phyloP scores from a whole-genome alignment of 306 rosid genomes.

The Neltuma alba region DNA sequence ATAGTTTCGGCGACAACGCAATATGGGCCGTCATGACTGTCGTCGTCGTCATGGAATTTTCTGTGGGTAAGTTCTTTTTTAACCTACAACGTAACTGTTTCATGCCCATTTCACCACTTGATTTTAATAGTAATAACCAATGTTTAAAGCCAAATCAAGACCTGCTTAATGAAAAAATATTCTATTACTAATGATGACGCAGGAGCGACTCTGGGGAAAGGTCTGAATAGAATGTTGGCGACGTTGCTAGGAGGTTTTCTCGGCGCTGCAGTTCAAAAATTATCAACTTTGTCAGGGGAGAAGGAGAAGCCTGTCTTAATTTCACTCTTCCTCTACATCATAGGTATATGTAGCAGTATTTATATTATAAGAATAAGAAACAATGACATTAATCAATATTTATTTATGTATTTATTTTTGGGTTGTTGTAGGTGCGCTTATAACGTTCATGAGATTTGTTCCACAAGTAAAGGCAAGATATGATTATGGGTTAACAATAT shows the following conservation, averaged over 20 bases:
- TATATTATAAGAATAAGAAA: too few species aligned
- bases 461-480: constrained; percentile 56
- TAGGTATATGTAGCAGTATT: background rate
- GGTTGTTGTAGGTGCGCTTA: background rate
- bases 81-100: too few species aligned
- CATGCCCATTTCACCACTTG: background rate
- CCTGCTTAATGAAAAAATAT: too few species aligned
- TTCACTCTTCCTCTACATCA: constrained; percentile 6
- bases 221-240: constrained; percentile 43
- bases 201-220: constrained; percentile 51
- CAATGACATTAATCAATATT: too few species aligned
- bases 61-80: constrained; percentile 43
- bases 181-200: background rate
- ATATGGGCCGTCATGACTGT: constrained; percentile 71
- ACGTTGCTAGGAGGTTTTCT: constrained; percentile 42
- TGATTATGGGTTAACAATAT: constrained; percentile 59
- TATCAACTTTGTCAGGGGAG: constrained; percentile 40
- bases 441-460: constrained; percentile 56
- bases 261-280: constrained; percentile 36
- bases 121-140: too few species aligned
- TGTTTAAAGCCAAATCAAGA: too few species aligned
- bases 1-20: constrained; percentile 52
- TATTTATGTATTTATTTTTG: background rate
- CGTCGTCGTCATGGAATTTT: constrained; percentile 61
- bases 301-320: constrained; percentile 37